Percentiles rank a stretch among this genome's conserved stretches.
Evolutionary conservation across 2,329 filamentous ascomycete species (phyloP).

Genomic region (Clonostachys chloroleuca): DNA sequence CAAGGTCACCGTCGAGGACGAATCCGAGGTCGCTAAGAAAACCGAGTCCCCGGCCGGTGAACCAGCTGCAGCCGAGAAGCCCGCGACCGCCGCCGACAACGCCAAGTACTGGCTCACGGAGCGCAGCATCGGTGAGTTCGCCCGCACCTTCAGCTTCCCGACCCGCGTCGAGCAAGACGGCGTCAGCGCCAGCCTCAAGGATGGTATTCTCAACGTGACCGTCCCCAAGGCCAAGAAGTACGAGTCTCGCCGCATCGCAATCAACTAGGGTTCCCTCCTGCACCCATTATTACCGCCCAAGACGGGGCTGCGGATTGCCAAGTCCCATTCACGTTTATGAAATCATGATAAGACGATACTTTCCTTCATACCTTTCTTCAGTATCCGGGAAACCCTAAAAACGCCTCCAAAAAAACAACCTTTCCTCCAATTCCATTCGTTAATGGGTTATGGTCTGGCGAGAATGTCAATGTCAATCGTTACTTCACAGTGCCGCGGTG

Average conservation of each 20-base stretch:
- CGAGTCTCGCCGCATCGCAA: conserved; percentile 48
- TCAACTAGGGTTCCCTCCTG: conserved; percentile 33
- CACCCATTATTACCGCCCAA: background rate
- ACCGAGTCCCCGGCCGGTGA: conserved; percentile 4
- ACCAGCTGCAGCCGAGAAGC: conserved; percentile 11
- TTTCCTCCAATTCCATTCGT: too few relatives aligned
- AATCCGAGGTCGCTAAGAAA: conserved; percentile 26
- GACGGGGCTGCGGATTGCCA: background rate
- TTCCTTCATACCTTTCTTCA: too few relatives aligned
- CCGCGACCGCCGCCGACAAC: conserved; percentile 27
- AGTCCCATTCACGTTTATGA: too few relatives aligned
- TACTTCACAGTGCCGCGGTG: too few relatives aligned
- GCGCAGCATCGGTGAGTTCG: conserved; percentile 63
- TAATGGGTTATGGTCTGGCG: too few relatives aligned
- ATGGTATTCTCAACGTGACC: conserved; percentile 59
- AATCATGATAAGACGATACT: too few relatives aligned
- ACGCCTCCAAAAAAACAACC: too few relatives aligned
- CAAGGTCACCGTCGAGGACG: conserved; percentile 65
- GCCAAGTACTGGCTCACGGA: conserved; percentile 69
- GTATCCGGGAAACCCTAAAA: too few relatives aligned
- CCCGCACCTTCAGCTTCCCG: conserved; percentile 65
- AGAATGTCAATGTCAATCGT: too few relatives aligned
- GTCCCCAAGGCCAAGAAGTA: conserved; percentile 64
- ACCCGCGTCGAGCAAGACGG: conserved; percentile 55
- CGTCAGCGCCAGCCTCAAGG: conserved; percentile 58